These are phyloP conservation scores for Aegilops speltoides DNA, from an alignment of 176 grass and related monocot species.

Conservation along the genomic window DNA sequence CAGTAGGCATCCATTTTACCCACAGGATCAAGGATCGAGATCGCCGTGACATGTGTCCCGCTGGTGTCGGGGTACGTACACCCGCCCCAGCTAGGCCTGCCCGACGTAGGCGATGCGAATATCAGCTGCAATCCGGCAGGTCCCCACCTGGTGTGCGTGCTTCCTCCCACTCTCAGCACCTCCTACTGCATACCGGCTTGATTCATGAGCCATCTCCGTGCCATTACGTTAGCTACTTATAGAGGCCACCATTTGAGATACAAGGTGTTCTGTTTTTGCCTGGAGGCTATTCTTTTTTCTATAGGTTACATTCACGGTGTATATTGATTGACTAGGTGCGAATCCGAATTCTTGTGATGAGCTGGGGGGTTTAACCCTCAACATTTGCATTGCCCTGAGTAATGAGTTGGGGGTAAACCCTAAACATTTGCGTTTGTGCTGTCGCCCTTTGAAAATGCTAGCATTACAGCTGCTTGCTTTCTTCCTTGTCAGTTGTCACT, in stretches of 20 bases:
- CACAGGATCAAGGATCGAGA: conserved; percentile 94
- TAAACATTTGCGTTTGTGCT: too few relatives aligned
- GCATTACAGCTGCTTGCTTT: too few relatives aligned
- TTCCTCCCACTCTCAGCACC: conserved; percentile 89
- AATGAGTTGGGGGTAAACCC: too few relatives aligned
- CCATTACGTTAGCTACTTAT: neutral
- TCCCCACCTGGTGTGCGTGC: conserved; percentile 87
- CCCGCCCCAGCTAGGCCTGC: conserved; percentile 83
- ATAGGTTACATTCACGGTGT: neutral
- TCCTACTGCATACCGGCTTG: conserved; percentile 92
- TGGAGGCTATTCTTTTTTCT: neutral
- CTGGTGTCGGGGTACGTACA: conserved; percentile 91
- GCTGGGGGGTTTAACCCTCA: too few relatives aligned
- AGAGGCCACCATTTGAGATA: neutral
- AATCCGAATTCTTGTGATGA: neutral
- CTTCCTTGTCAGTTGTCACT: too few relatives aligned
- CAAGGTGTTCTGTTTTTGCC: neutral
- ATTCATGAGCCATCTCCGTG: conserved; percentile 8
- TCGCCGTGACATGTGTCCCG: conserved; percentile 78
- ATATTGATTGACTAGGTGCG: neutral
- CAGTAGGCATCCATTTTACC: conserved; percentile 4
- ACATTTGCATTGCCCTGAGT: too few relatives aligned
- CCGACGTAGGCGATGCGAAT: conserved; percentile 65
- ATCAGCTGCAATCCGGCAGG: conserved; percentile 89
- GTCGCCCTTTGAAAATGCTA: too few relatives aligned